Evolutionary conservation across 495 filamentous ascomycete species (phyloP), one percentile per base, ranked within the genome.

Genomic region (Annulohypoxylon nitens): DNA sequence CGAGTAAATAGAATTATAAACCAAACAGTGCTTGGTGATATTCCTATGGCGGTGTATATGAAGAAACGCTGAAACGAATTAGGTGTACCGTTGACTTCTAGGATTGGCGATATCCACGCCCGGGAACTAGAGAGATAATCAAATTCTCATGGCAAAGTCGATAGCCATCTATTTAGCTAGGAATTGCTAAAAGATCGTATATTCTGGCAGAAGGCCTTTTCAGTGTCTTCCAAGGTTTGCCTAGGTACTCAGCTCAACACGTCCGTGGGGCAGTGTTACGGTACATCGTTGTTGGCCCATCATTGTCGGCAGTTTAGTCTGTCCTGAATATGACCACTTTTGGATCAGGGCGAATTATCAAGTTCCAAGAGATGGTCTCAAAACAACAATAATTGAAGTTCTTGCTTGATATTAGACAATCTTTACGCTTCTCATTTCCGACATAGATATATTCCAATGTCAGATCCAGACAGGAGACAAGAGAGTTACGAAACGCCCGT

Each of bases 11-110:
- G 4, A 30, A 2, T 30, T 4, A 4, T 30, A 4, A 39, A 39
- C 2, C 8, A 39, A 9, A 18, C 2, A 18, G 43, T 16, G 1
- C 14, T 7, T 3, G 4, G 4, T 47, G 16, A 47, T 5, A n/a
- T 18, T 47, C n/a, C 16, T 0, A 18, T 0, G 43, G 18, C 14
- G 16, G 6, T 5, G 7, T 5, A 47, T 4, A 18, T 18, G 43
- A 16, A 47, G 0, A 1, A 18, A 47, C 6, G 0, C 89, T n/a
- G 92, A 76, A 67, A 2, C 78, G 74, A 16, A 82, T 83, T 4
- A 89, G 90, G 58, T 80, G 77, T 67, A 90, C 6, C 7, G 90
- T 71, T 81, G 91, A 20, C 87, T 86, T 0, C 83, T 68, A 0
- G 78, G 86, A 36, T 86, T 84, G 64, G 37, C 11, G 7, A n/a